Base-by-base conservation (phyloP, 805 yeast species). In the Myxozyma udenii region DNA sequence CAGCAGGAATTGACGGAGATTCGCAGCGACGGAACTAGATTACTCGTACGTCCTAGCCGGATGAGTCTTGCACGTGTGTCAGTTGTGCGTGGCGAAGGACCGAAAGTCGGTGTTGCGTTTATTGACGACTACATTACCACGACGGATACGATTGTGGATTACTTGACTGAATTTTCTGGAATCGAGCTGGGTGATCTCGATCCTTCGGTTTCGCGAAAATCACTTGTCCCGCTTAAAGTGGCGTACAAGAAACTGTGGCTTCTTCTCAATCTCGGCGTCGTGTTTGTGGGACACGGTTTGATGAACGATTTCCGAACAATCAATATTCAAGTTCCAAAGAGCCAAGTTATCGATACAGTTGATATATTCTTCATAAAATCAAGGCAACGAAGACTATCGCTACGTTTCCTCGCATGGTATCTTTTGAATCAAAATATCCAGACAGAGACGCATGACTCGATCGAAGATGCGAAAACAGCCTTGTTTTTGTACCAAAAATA, bases 251-350 rank as follows among this genome's bases (percentile, higher is more conserved):
- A 86, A 62, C 76, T 93, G 37, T 95, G 99, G 98, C 71, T 93
- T 19, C 73, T 93, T 44, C 72, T 93, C 53, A 93, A 91, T 64
- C 64, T 89, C 50, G 97, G 97, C 0, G 88, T 95, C 65, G 78
- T 85, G 0, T 91, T 93, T 72, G 89, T 93, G 28, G 99, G 99
- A 0, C 99, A 93, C 71, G 96, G 97, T 1, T 74, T 93, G 53
- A 76, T 78, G 37, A 89, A 88, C 61, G 99, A 93, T 71, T 93
- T 93, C 74, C 76, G 97, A 62, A 86, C 93, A 30, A 93, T 95
- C 61, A 93, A 93, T 63, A 80, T 93, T 42, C 86, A 85, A 64
- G 95, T 95, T 1, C 98, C 98, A 0, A 74, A 75, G 23, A 68
- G 68, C 1, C 98, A 95, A 68, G 90, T 93, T 25, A 75, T 95